phyloP scores from a whole-genome alignment of 2,329 filamentous ascomycete species.

The Drechslerella dactyloides region DNA sequence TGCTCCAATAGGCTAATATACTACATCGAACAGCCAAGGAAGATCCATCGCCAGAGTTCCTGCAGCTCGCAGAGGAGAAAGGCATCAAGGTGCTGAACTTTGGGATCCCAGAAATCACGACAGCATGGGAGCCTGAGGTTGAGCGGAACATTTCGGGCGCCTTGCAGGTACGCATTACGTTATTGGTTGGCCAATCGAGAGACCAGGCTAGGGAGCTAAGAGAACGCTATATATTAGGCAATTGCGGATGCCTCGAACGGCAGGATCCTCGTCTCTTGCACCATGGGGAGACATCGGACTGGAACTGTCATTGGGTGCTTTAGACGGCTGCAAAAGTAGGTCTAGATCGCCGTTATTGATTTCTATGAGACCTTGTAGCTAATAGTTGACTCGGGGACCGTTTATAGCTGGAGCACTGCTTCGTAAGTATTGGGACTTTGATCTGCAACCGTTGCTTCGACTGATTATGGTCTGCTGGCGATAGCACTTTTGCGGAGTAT shows the following conservation, averaged over 20 bases:
- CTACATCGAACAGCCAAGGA: constrained; percentile 16
- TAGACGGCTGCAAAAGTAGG: constrained; percentile 46
- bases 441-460: neutral
- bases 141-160: constrained; percentile 36
- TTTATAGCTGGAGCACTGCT: constrained; percentile 42
- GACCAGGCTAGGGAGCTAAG: constrained; percentile 1
- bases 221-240: constrained; percentile 19
- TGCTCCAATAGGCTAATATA: neutral
- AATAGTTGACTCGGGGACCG: neutral
- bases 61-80: constrained; percentile 23
- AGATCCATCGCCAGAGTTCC: constrained; percentile 39
- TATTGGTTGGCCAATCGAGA: neutral
- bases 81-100: constrained; percentile 41
- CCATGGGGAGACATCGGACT: constrained; percentile 47
- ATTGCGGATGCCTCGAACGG: constrained; percentile 38
- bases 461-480: neutral
- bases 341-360: neutral
- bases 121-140: constrained; percentile 37
- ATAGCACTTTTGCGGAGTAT: constrained; percentile 46
- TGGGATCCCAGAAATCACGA: constrained; percentile 42
- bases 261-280: constrained; percentile 45
- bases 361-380: constrained; percentile 4
- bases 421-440: constrained; percentile 26
- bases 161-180: constrained; percentile 27
- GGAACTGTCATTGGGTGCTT: constrained; percentile 47